Base-by-base conservation (phyloP, 2,329 filamentous ascomycete genomes). In the Amauroascus verrucosus region DNA sequence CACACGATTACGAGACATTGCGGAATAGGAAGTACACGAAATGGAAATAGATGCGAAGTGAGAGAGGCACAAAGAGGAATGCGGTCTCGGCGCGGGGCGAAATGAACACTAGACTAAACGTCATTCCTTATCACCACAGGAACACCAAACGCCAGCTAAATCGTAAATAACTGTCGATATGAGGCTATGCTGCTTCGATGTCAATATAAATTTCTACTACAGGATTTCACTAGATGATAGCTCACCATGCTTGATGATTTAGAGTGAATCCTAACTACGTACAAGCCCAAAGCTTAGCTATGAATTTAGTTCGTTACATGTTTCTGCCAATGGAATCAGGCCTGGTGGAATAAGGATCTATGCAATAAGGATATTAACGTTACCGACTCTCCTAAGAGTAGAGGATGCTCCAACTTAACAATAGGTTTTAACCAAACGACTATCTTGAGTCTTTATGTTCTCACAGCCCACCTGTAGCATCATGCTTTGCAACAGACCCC, bases 1-100 rank as follows among this genome's bases (percentile, higher is more conserved):
- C 30, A 75, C 64, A 40, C 72, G 69, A 56, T 72, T 70, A 59
- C 69, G 70, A 46, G 72, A 74, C 72, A 75, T 75, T 38, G 41
- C 16, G 41, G 2, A 26, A 9, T 24, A 20, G 18, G 18, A 40
- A 9, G 22, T 6, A 35, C 22, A 5, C 14, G 22, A 28, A 16
- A 9, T n/a, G 20, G 22, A 14, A 35, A 46, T 24, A 16, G 14
- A 30, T 16, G n/a, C 6, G n/a, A 8, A 16, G n/a, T 18, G 40
- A 33, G 26, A 30, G 8, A 33, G 2, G 4, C 16, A 9, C 9
- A 32, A 16, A 2, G 32, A 5, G 5, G 2, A 28, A n/a, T 3
- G 9, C 14, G 16, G 13, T 45, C 26, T 43, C 40, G 22, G 41
- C 24, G 41, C 24, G 41, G 41, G 41, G 41, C 24, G 41, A 28